These are phyloP conservation scores for Huntiella omanensis DNA, from an alignment of 2,329 filamentous ascomycete genomes.

Conservation along the genomic window DNA sequence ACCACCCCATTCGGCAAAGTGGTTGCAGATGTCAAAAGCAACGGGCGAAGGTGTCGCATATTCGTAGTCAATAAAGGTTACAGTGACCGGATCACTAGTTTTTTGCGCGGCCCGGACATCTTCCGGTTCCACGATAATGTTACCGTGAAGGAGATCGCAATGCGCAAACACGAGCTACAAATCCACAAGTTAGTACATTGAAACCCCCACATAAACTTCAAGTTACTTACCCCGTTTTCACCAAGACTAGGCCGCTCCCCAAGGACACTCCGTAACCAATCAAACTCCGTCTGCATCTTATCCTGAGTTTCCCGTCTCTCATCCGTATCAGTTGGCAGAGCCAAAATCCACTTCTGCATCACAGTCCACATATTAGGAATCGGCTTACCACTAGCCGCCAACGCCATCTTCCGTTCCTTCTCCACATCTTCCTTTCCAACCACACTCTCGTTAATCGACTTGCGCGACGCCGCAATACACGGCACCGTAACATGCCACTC, in stretches of 20 bases:
- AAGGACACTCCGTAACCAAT: constrained; percentile 48
- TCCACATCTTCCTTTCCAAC: constrained; percentile 13
- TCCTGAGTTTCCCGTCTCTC: constrained; percentile 48
- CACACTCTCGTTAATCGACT: constrained; percentile 16
- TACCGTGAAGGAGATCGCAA: constrained; percentile 89
- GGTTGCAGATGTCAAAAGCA: constrained; percentile 91
- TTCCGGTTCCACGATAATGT: constrained; percentile 64
- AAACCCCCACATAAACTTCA: background rate
- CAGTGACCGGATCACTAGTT: constrained; percentile 22
- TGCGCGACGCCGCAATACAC: constrained; percentile 27
- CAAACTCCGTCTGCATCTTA: constrained; percentile 55
- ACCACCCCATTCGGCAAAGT: constrained; percentile 96
- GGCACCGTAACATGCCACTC: constrained; percentile 76
- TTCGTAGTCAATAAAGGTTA: constrained; percentile 95
- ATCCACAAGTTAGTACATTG: too few relatives aligned
- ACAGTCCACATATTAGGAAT: constrained; percentile 87
- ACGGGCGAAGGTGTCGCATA: constrained; percentile 89
- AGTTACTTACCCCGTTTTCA: constrained; percentile 43
- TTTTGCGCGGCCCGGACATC: constrained; percentile 12
- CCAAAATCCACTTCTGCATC: constrained; percentile 88
- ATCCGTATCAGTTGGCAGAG: constrained; percentile 55
- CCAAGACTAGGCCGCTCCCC: constrained; percentile 63
- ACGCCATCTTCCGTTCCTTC: constrained; percentile 24
- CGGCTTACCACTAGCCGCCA: constrained; percentile 45
- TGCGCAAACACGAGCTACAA: constrained; percentile 72